Evolutionary conservation across 2,329 filamentous ascomycete species (phyloP).

Genomic region (Pseudogymnoascus sp.): DNA sequence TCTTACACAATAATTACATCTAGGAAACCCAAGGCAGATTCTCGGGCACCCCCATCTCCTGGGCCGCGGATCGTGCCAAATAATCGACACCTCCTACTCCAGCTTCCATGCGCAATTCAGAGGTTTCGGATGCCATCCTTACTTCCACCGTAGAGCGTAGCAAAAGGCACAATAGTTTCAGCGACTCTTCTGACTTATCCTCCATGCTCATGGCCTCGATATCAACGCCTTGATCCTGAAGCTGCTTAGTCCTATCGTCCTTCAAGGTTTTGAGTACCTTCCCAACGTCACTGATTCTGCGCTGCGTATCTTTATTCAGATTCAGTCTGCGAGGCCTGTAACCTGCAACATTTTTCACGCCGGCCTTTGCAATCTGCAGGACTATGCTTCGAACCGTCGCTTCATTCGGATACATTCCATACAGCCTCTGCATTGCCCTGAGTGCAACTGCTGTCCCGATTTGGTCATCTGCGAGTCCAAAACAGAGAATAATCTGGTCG

Average conservation of each 20-base stretch:
- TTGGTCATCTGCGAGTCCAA: slow-evolving; percentile 40
- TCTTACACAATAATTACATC: slow-evolving; percentile 13
- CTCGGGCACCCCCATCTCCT: slow-evolving; percentile 21
- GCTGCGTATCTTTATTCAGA: slow-evolving; percentile 32
- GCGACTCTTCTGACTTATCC: slow-evolving; percentile 24
- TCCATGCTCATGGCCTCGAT: slow-evolving; percentile 21
- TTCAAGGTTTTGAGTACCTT: slow-evolving; percentile 35
- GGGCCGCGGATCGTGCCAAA: slow-evolving; percentile 13
- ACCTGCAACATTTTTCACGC: slow-evolving; percentile 25
- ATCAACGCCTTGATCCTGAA: slow-evolving; percentile 21
- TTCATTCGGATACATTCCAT: slow-evolving; percentile 37
- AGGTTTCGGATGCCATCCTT: slow-evolving; percentile 11
- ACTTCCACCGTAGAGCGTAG: slow-evolving; percentile 20
- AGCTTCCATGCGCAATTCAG: slow-evolving; percentile 1
- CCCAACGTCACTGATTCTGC: slow-evolving; percentile 35
- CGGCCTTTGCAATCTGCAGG: slow-evolving; percentile 38
- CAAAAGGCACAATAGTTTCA: slow-evolving; percentile 22
- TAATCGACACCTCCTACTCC: slow-evolving; percentile 4
- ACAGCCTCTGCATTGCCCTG: slow-evolving; percentile 34
- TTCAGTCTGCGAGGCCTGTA: slow-evolving; percentile 29
- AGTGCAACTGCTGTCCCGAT: slow-evolving; percentile 41
- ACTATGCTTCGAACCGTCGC: slow-evolving; percentile 38
- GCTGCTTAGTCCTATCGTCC: slow-evolving; percentile 20
- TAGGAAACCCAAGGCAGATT: slow-evolving; percentile 15
- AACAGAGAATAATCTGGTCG: slow-evolving; percentile 41